Evolutionary conservation across 306 rosid species (phyloP).

Genomic region (Cicer yamashitae): DNA sequence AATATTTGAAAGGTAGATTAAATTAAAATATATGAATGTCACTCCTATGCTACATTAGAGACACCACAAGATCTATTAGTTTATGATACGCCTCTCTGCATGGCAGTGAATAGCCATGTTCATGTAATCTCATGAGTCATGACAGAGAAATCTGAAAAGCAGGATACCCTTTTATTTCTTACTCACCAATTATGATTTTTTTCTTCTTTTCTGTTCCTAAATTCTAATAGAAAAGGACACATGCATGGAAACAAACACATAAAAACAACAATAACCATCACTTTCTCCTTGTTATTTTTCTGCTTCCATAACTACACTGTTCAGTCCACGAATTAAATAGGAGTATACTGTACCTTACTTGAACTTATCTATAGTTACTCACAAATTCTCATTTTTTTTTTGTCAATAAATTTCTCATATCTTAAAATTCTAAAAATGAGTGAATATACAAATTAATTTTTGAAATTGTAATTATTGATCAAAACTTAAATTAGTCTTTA

Average conservation of each 20-base stretch:
- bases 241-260: background rate
- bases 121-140: slow-evolving; percentile 22
- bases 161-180: slow-evolving; percentile 26
- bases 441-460: no score
- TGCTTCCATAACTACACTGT: slow-evolving; percentile 17
- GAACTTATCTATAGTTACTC: slow-evolving; percentile 24
- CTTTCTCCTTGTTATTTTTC: slow-evolving; percentile 32
- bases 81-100: background rate
- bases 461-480: no score
- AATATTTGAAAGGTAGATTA: background rate
- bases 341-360: slow-evolving; percentile 16
- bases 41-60: background rate
- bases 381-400: background rate
- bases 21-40: background rate
- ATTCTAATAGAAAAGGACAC: slow-evolving; percentile 45
- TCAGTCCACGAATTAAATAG: slow-evolving; percentile 10
- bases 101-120: slow-evolving; percentile 29
- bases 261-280: slow-evolving; percentile 22
- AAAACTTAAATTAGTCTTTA: no score
- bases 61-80: background rate
- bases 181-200: slow-evolving; percentile 16
- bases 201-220: background rate
- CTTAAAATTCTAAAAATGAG: background rate
- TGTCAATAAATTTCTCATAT: background rate
- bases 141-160: slow-evolving; percentile 39